Conservation (phyloP, 2,329 filamentous ascomycete species). For the Geoglossum cookeanum region DNA sequence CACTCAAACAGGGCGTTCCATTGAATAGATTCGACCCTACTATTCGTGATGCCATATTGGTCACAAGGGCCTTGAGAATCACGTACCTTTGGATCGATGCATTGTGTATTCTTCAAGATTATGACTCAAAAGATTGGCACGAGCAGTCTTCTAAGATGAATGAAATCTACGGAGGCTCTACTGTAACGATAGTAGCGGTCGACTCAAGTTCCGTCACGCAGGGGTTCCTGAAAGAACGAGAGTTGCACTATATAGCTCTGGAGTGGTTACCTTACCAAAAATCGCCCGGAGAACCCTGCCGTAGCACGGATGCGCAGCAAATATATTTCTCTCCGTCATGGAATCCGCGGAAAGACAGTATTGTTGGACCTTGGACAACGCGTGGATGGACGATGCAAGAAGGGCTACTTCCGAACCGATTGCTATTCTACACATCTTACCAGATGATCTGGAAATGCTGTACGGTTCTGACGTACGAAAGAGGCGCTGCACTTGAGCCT, state of each 20-base stretch:
- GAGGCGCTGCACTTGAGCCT: neutral
- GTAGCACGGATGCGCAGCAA: neutral
- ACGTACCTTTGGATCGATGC: conserved; percentile 2
- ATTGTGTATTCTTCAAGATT: conserved; percentile 2
- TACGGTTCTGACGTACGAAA: neutral
- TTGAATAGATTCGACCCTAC: neutral
- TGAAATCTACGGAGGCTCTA: neutral
- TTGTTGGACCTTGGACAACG: neutral
- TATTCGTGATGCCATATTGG: conserved; percentile 2
- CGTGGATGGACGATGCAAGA: conserved; percentile 7
- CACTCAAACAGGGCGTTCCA: neutral
- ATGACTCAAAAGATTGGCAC: neutral
- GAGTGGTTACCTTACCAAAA: neutral
- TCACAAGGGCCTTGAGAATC: neutral
- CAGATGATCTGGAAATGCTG: conserved; percentile 4
- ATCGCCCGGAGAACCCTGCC: neutral
- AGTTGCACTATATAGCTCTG: neutral
- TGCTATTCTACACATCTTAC: conserved; percentile 2
- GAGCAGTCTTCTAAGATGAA: neutral
- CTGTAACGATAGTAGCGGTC: neutral
- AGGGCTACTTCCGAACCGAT: conserved; percentile 3
- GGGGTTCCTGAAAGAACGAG: neutral
- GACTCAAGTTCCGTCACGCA: neutral
- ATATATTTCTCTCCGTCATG: neutral
- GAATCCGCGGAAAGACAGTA: neutral